Base-by-base conservation (phyloP, 768 basidiomycete species). In the Podaxis sp. region DNA sequence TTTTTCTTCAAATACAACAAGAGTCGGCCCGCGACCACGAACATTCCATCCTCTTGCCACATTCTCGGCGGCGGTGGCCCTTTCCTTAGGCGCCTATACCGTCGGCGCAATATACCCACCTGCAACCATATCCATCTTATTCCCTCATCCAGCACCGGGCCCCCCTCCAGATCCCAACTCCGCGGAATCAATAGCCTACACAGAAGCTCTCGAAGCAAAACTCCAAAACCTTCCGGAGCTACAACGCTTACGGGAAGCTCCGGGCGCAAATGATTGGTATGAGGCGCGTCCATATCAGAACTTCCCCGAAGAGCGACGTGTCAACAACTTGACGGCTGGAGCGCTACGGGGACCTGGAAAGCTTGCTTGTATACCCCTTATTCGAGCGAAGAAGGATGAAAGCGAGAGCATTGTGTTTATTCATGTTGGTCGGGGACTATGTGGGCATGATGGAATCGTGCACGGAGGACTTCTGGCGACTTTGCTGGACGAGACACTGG, bases 401-500 rank as follows among this genome's bases (percentile, higher is more conserved):
- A 80, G 79, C 11, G 92, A 94, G 75, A 84, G 84, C 10, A 70
- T 87, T 28, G 79, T 86, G 4, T 77, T 97, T 63, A 60, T 95
- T 1, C 96, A 98, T 68, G 78, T 97, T 2, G 96, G 96, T 1
- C 77, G 91, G 46, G 91, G 88, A 2, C 65, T 99, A 56, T 99
- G 96, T 70, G 96, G 93, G 3, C 90, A 96, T 65, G 95, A 96
- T 74, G 96, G 96, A 0, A 95, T 99, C 64, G 78, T 98, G 2
- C 96, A 99, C 68, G 96, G 96, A 0, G 96, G 96, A 1, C 69
- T 99, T 63, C 78, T 99, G 20, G 94, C 95, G 41, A 97, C 95
- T 1, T 74, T 99, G 17, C 72, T 97, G 60, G 96, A 99, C 66
- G 96, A 99, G 79, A 80, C 81, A 15, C 71, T 97, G 48, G 88